phyloP scores from a whole-genome alignment of 768 basidiomycete genomes.

The Suillus weaverae region DNA sequence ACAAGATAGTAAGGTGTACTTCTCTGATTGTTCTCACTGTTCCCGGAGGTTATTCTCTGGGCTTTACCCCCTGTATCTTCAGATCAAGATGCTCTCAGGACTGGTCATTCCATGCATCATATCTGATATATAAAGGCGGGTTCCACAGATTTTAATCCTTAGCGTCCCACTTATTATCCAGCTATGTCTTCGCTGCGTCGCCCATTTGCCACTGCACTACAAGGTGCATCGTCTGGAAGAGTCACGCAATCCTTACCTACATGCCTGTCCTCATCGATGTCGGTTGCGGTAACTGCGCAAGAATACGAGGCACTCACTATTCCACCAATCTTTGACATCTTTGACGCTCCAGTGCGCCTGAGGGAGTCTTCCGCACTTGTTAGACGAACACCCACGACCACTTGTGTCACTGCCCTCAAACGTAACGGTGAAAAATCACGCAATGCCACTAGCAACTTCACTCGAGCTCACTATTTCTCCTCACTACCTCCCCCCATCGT shows the following conservation, averaged over 20 bases:
- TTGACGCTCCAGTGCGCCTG: conserved; percentile 46
- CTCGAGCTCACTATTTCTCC: conserved; percentile 11
- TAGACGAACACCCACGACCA: conserved; percentile 13
- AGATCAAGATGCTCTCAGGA: conserved; percentile 6
- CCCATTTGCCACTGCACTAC: conserved; percentile 10
- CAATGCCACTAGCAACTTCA: conserved; percentile 16
- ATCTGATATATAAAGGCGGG: conserved; percentile 20
- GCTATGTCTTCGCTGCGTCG: conserved; percentile 20
- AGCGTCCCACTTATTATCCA: not conserved
- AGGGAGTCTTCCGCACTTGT: conserved; percentile 35
- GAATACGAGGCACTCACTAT: conserved; percentile 15
- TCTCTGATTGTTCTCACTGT: conserved; percentile 4
- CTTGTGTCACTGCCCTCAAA: conserved; percentile 13
- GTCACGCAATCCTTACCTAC: conserved; percentile 14
- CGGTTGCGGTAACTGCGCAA: conserved; percentile 8
- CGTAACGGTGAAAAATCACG: conserved; percentile 7
- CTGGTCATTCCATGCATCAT: not conserved
- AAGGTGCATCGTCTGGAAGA: conserved; percentile 10
- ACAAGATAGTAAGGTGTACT: conserved; percentile 1
- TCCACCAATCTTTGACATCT: conserved; percentile 49
- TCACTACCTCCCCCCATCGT: conserved; percentile 45
- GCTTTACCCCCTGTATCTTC: not conserved
- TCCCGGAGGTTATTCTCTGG: not conserved
- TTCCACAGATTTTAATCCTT: not conserved
- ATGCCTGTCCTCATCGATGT: conserved; percentile 16